phyloP scores from a whole-genome alignment of 352 stramenopile species.

The Pythium oligandrum region DNA sequence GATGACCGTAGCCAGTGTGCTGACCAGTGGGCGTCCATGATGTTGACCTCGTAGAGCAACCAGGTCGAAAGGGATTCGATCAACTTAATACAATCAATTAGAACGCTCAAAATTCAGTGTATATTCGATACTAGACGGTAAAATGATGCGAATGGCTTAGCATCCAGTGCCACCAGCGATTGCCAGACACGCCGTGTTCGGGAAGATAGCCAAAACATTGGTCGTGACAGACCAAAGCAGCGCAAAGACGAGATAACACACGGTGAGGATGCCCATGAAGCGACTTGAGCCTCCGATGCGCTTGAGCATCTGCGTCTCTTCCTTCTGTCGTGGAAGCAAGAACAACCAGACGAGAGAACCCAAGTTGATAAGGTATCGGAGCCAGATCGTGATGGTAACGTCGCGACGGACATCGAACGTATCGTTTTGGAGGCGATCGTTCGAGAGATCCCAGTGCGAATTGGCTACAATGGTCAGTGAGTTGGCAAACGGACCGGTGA shows the following conservation, averaged over 20 bases:
- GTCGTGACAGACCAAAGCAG: slow-evolving; percentile 13
- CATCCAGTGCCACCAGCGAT: slow-evolving; percentile 9
- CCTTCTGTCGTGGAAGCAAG: slow-evolving; percentile 22
- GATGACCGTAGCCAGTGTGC: neutral
- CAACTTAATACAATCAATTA: too few species aligned
- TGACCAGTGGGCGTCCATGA: neutral
- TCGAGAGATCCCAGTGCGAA: slow-evolving; percentile 6
- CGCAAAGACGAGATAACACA: slow-evolving; percentile 2
- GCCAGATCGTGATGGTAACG: slow-evolving; percentile 18
- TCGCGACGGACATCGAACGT: slow-evolving; percentile 12
- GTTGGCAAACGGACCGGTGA: slow-evolving; percentile 2
- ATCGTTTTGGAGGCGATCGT: slow-evolving; percentile 9
- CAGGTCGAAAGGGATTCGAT: neutral
- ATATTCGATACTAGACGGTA: neutral
- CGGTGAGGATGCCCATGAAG: slow-evolving; percentile 6
- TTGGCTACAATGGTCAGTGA: slow-evolving; percentile 12
- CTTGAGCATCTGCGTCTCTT: slow-evolving; percentile 11
- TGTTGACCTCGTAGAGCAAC: neutral
- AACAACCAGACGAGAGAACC: slow-evolving; percentile 10
- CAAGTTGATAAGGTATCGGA: slow-evolving; percentile 17
- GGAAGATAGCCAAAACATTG: slow-evolving; percentile 18
- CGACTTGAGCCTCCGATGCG: slow-evolving; percentile 1
- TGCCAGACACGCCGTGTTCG: slow-evolving; percentile 5
- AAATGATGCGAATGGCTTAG: neutral
- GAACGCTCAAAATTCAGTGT: neutral